A percentile compares a stretch with the other conserved stretches of the same genome.
These are phyloP conservation scores for Phytophthora nicotianae DNA, from an alignment of 352 stramenopile genomes.

Conservation along the genomic window DNA sequence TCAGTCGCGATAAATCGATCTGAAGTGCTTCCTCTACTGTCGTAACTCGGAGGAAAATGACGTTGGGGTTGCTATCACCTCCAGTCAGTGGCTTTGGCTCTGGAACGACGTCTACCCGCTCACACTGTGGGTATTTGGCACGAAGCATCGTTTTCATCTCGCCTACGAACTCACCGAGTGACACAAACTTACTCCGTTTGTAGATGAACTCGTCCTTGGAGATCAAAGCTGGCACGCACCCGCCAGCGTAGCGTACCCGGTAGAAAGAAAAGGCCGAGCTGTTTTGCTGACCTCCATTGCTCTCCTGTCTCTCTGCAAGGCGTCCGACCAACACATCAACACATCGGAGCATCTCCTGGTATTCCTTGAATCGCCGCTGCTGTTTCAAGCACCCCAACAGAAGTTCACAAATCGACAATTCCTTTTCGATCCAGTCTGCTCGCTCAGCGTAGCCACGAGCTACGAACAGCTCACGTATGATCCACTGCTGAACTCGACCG, in stretches of 20 bases:
- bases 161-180: slow-evolving; percentile 65
- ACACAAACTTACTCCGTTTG: slow-evolving; percentile 72
- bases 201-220: slow-evolving; percentile 70
- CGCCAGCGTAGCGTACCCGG: slow-evolving; percentile 54
- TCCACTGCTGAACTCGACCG: slow-evolving; percentile 35
- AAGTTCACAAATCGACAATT: slow-evolving; percentile 61
- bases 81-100: slow-evolving; percentile 51
- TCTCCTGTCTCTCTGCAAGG: slow-evolving; percentile 33
- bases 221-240: slow-evolving; percentile 53
- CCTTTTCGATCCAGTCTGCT: slow-evolving; percentile 55
- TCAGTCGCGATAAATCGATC: slow-evolving; percentile 22
- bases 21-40: slow-evolving; percentile 35
- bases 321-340: slow-evolving; percentile 43
- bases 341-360: slow-evolving; percentile 52
- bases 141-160: slow-evolving; percentile 68
- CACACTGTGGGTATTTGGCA: slow-evolving; percentile 54
- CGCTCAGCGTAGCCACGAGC: slow-evolving; percentile 47
- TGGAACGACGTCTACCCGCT: slow-evolving; percentile 62
- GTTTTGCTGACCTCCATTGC: slow-evolving; percentile 9
- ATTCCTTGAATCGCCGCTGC: slow-evolving; percentile 44
- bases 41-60: slow-evolving; percentile 67
- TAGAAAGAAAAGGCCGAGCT: slow-evolving; percentile 53
- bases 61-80: slow-evolving; percentile 52
- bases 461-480: slow-evolving; percentile 44
- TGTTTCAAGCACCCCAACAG: slow-evolving; percentile 48